Evolutionary conservation across 2,329 filamentous ascomycete genomes (phyloP).

Genomic region (Sporothrix mexicana): DNA sequence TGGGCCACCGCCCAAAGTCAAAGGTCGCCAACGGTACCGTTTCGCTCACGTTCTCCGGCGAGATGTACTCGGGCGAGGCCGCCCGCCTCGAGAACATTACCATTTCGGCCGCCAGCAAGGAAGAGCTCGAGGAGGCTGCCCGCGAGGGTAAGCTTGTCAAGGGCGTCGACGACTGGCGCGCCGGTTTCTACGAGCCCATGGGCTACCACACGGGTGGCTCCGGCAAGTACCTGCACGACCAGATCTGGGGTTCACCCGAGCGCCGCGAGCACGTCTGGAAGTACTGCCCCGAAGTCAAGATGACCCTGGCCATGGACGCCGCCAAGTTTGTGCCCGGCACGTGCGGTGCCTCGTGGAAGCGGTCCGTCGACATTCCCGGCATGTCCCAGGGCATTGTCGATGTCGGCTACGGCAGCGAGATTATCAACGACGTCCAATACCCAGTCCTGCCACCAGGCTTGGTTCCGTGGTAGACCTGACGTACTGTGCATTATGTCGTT

Average conservation of each 20-base stretch:
- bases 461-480: conserved; percentile 43
- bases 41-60: conserved; percentile 57
- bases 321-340: conserved; percentile 57
- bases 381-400: conserved; percentile 39
- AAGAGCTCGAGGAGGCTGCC: conserved; percentile 42
- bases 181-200: conserved; percentile 63
- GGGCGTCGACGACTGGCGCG: conserved; percentile 57
- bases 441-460: conserved; percentile 48
- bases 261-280: conserved; percentile 58
- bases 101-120: conserved; percentile 38
- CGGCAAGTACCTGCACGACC: conserved; percentile 52
- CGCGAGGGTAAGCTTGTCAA: conserved; percentile 45
- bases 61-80: conserved; percentile 50
- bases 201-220: conserved; percentile 62
- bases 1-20: conserved; percentile 56
- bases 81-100: conserved; percentile 38
- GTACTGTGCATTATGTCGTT: not conserved
- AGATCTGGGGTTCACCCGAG: conserved; percentile 57
- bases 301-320: conserved; percentile 61
- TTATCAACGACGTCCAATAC: conserved; percentile 51
- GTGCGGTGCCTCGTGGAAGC: conserved; percentile 55
- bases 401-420: conserved; percentile 48
- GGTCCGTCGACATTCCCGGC: conserved; percentile 40
- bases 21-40: conserved; percentile 59
- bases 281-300: conserved; percentile 65